Evolutionary conservation across 495 filamentous ascomycete species (phyloP).

Genomic region (Aspergillus nanangensis): DNA sequence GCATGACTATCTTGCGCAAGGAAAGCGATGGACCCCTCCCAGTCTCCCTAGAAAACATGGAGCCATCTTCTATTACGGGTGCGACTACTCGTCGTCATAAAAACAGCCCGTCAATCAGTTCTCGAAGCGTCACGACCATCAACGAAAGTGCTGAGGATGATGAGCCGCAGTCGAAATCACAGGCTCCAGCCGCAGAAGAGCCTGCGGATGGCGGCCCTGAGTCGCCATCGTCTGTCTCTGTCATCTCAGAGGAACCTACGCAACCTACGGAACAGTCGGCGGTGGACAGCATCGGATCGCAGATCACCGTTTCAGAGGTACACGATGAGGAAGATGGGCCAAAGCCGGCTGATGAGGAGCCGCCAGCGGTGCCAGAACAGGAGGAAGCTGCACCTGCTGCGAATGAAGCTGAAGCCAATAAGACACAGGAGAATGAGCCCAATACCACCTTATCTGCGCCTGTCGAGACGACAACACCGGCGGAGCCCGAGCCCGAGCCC

Average conservation of each 20-base stretch:
- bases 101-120: slow-evolving; percentile 71
- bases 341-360: background rate
- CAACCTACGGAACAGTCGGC: background rate
- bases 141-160: slow-evolving; percentile 68
- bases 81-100: slow-evolving; percentile 72
- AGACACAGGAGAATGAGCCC: slow-evolving; percentile 2
- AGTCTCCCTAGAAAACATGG: slow-evolving; percentile 21
- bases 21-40: slow-evolving; percentile 23
- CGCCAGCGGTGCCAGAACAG: background rate
- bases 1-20: slow-evolving; percentile 43
- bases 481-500: slow-evolving; percentile 6
- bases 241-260: background rate
- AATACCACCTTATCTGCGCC: background rate
- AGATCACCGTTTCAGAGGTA: slow-evolving; percentile 19
- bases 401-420: background rate
- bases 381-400: background rate
- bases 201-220: slow-evolving; percentile 6
- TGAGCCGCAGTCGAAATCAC: slow-evolving; percentile 17
- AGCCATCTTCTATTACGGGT: slow-evolving; percentile 43
- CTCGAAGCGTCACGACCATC: slow-evolving; percentile 60
- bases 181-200: background rate
- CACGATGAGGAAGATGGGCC: slow-evolving; percentile 10
- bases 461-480: slow-evolving; percentile 4
- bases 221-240: slow-evolving; percentile 7
- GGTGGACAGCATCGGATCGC: slow-evolving; percentile 8